phyloP scores from a whole-genome alignment of 2,329 filamentous ascomycete genomes.

The Phoma herbarum region DNA sequence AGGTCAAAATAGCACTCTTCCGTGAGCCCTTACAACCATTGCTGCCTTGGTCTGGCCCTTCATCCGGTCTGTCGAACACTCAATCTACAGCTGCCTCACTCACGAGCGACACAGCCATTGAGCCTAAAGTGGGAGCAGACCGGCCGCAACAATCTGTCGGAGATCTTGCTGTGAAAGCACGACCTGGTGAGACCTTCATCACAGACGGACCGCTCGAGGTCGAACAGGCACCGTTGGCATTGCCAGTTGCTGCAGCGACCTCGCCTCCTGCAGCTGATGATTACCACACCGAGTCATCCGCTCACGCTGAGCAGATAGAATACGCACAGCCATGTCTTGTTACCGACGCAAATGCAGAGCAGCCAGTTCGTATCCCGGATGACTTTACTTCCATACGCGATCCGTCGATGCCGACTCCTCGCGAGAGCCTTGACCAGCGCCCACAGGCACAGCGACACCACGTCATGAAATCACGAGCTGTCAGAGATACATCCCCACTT shows the following conservation, averaged over 20 bases:
- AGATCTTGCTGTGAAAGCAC: neutral
- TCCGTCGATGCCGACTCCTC: neutral
- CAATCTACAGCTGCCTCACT: neutral
- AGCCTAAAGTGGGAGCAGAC: neutral
- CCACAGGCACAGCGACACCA: neutral
- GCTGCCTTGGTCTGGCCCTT: neutral
- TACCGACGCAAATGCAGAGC: too few relatives aligned
- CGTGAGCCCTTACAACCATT: neutral
- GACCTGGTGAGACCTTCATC: neutral
- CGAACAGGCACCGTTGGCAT: too few relatives aligned
- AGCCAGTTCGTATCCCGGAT: neutral
- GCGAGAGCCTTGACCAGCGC: neutral
- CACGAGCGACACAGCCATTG: neutral
- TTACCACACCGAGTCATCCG: neutral
- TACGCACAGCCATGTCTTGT: neutral
- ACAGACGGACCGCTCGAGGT: neutral
- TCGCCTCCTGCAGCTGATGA: too few relatives aligned
- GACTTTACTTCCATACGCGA: neutral
- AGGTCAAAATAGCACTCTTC: neutral
- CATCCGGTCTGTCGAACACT: neutral
- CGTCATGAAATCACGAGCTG: neutral
- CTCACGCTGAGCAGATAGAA: neutral
- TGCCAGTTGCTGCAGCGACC: neutral
- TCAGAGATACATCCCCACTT: too few relatives aligned
- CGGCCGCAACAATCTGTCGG: neutral